Evolutionary conservation across 768 basidiomycete genomes (phyloP), one percentile per base, ranked within the genome.

Genomic region (Lactarius quietus): DNA sequence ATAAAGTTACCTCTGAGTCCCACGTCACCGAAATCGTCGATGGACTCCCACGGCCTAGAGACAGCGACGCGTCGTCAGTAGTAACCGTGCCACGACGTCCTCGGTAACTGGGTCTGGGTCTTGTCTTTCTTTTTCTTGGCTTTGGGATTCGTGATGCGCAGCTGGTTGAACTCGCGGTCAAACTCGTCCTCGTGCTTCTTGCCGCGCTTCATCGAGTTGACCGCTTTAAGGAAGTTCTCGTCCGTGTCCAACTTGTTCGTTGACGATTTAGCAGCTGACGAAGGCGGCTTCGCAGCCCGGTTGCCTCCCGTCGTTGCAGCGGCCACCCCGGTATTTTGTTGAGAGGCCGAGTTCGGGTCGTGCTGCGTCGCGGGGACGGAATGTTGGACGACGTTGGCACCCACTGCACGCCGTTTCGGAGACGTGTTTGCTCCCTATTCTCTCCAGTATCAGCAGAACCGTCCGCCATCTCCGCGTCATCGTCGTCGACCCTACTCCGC

Each of bases 81-180:
- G 36, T 26, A 73, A 77, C 29, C 82, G 82, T 20, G 78, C 78
- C 69, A 75, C 26, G 3, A 33, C 3, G 20, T 3, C 59, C 33
- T 4, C n/a, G 10, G 3, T 7, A 14, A 51, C n/a, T 28, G 7
- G 1, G n/a, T 55, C 52, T 3, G 17, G 28, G 0, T 26, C 48
- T 14, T 51, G 15, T 6, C 23, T 23, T 23, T 48, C 7, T 23
- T 48, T 51, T 51, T 51, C 26, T 53, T 74, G 76, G 57, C 84
- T 65, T 54, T 82, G 3, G 87, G 85, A 68, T 83, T 86, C 9
- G 85, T 80, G 55, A 91, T 86, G 69, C 83, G 86, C 58, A 91
- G 77, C 41, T 84, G 83, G 70, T 89, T 89, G 69, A 91, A 91
- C 61, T 91, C 89, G 28, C 87, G 82, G 73, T 91, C 89, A 64